These are phyloP conservation scores for Penicillium daleae DNA, from an alignment of 495 filamentous ascomycete genomes.

Conservation along the genomic window DNA sequence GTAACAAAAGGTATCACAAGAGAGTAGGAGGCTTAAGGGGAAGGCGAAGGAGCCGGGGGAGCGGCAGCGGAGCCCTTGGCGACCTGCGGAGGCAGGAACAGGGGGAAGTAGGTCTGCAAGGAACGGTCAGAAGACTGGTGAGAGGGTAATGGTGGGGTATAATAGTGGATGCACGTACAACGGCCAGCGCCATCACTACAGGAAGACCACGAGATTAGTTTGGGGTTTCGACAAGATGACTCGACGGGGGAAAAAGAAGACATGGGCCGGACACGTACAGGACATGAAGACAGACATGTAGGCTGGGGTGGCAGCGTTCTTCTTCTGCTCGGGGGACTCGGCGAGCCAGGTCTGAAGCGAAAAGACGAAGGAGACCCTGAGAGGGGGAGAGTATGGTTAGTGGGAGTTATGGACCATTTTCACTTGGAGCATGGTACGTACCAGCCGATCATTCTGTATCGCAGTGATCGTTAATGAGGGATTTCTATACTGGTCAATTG, in stretches of 20 bases:
- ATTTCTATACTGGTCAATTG: neutral
- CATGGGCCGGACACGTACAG: slow-evolving; percentile 61
- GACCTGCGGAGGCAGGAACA: slow-evolving; percentile 72
- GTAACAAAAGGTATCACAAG: slow-evolving; percentile 18
- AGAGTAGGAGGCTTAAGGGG: slow-evolving; percentile 32
- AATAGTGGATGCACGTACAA: slow-evolving; percentile 52
- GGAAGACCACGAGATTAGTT: slow-evolving; percentile 19
- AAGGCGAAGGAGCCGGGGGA: slow-evolving; percentile 49
- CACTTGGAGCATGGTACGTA: slow-evolving; percentile 41
- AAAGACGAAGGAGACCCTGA: slow-evolving; percentile 81
- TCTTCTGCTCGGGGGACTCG: slow-evolving; percentile 77
- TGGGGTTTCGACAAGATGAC: neutral
- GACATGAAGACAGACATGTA: slow-evolving; percentile 88
- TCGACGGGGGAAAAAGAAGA: neutral
- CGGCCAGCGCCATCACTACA: slow-evolving; percentile 75
- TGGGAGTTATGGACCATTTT: neutral
- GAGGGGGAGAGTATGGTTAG: slow-evolving; percentile 11
- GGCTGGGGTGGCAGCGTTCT: slow-evolving; percentile 68
- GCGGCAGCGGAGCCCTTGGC: slow-evolving; percentile 41
- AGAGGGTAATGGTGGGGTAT: neutral
- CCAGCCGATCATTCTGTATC: slow-evolving; percentile 74
- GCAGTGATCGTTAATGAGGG: slow-evolving; percentile 15
- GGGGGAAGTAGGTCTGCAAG: slow-evolving; percentile 73
- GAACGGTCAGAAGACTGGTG: slow-evolving; percentile 19
- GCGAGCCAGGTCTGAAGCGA: slow-evolving; percentile 84